Conservation (phyloP, 2,329 filamentous ascomycete species). For the Dothidotthia symphoricarpi region DNA sequence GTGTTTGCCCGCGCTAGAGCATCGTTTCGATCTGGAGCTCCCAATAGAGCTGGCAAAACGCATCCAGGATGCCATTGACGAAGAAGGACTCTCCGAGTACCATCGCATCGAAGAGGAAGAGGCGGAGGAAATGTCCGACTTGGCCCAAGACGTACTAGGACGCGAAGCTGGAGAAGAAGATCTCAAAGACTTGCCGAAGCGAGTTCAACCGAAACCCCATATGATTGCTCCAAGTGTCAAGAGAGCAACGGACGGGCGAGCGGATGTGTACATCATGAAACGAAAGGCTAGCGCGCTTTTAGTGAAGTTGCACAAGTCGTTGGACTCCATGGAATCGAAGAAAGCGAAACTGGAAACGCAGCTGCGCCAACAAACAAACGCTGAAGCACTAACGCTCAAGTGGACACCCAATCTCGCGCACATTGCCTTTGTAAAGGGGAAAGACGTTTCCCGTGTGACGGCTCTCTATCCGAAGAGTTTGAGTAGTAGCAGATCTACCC, state of each 20-base stretch:
- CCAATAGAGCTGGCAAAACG: constrained; percentile 66
- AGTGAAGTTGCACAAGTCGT: constrained; percentile 63
- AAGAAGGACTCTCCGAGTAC: constrained; percentile 80
- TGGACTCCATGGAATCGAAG: constrained; percentile 60
- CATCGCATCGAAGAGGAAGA: constrained; percentile 75
- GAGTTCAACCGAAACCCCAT: constrained; percentile 37
- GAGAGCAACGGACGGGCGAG: constrained; percentile 37
- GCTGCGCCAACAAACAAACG: constrained; percentile 59
- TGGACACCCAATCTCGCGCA: constrained; percentile 88
- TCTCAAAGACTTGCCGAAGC: constrained; percentile 41
- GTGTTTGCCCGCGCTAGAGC: constrained; percentile 46
- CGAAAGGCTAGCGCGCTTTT: constrained; percentile 65
- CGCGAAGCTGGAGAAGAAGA: constrained; percentile 63
- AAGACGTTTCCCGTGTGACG: constrained; percentile 52
- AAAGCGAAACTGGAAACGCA: constrained; percentile 60
- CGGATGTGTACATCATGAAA: constrained; percentile 64
- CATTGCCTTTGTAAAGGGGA: constrained; percentile 85
- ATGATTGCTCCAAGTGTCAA: constrained; percentile 34
- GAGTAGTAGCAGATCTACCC: constrained; percentile 77
- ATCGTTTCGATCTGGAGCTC: constrained; percentile 64
- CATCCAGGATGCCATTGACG: constrained; percentile 81
- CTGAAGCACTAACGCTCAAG: constrained; percentile 64
- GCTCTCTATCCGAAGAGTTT: constrained; percentile 55
- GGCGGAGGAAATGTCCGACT: constrained; percentile 65
- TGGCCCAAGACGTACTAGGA: constrained; percentile 70